Percentiles rank a stretch among this genome's conserved stretches.
Conservation (phyloP, 192 early-diverging fungal species). For the Gryganskiella cystojenkinii region DNA sequence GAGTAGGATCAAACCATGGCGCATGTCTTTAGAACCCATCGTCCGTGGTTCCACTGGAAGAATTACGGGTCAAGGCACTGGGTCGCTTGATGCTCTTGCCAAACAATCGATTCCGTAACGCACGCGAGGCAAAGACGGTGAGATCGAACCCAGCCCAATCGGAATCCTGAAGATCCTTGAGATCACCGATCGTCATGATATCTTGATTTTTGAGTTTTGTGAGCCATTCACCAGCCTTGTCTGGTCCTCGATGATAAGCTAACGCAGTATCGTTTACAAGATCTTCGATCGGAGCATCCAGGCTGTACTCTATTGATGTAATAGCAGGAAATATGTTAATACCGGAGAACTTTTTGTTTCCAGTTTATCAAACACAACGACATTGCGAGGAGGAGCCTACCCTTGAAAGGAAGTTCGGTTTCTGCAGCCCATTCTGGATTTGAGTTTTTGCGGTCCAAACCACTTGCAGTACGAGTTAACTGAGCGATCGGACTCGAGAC, state of each 20-base stretch:
- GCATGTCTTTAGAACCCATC: constrained; percentile 16
- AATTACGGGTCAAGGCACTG: constrained; percentile 13
- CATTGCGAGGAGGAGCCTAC: constrained; percentile 15
- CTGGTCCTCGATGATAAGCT: constrained; percentile 70
- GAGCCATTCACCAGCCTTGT: constrained; percentile 81
- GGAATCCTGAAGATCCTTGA: constrained; percentile 76
- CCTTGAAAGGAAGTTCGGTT: constrained; percentile 43
- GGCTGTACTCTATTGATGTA: constrained; percentile 55
- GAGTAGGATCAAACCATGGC: neutral
- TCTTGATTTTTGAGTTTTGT: constrained; percentile 75
- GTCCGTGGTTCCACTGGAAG: constrained; percentile 17
- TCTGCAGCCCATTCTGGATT: constrained; percentile 28
- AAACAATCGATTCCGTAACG: constrained; percentile 63
- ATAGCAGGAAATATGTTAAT: neutral
- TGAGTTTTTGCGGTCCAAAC: constrained; percentile 29
- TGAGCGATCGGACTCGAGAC: neutral
- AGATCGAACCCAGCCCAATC: constrained; percentile 76
- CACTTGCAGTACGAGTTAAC: constrained; percentile 1
- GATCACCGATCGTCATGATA: constrained; percentile 82
- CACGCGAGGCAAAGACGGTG: constrained; percentile 66
- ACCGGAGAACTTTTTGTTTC: too few species aligned
- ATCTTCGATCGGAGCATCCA: constrained; percentile 73
- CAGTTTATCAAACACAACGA: neutral
- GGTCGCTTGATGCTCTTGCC: constrained; percentile 47
- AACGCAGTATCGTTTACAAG: constrained; percentile 76